Evolutionary conservation across 768 basidiomycete genomes (phyloP).

Genomic region (Coprinellus micaceus): DNA sequence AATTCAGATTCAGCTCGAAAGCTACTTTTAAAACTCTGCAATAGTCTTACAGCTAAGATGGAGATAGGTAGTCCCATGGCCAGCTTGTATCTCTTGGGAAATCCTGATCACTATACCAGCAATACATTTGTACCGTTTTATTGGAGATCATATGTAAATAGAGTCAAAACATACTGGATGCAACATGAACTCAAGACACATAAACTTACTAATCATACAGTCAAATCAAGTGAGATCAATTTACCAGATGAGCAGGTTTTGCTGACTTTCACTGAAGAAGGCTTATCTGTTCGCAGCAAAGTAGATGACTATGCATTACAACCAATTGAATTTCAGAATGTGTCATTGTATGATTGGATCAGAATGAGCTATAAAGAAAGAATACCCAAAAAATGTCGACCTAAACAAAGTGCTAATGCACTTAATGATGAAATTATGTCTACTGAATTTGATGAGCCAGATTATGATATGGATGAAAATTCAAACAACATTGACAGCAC

Average conservation of each 20-base stretch:
- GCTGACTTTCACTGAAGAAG: conserved; percentile 14
- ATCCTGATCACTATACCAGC: conserved; percentile 38
- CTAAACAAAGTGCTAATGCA: neutral
- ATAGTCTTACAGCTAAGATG: too few species aligned
- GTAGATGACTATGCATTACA: conserved; percentile 32
- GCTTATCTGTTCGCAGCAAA: conserved; percentile 19
- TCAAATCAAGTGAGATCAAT: neutral
- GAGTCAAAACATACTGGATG: conserved; percentile 13
- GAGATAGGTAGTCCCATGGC: conserved; percentile 38
- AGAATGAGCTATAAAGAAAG: conserved; percentile 13
- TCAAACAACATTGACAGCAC: neutral
- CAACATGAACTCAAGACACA: neutral
- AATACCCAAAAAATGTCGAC: neutral
- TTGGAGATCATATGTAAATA: conserved; percentile 29
- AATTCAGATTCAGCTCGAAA: conserved; percentile 22
- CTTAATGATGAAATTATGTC: neutral
- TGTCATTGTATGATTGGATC: conserved; percentile 28
- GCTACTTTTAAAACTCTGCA: conserved; percentile 35
- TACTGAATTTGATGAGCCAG: neutral
- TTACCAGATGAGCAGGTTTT: conserved; percentile 16
- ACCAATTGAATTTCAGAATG: conserved; percentile 12
- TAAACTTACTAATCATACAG: neutral
- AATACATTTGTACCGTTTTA: conserved; percentile 30
- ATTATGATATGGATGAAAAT: neutral
- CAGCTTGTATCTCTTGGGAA: conserved; percentile 28